phyloP scores from a whole-genome alignment of 768 basidiomycete genomes.

The Boletus barrowsii region DNA sequence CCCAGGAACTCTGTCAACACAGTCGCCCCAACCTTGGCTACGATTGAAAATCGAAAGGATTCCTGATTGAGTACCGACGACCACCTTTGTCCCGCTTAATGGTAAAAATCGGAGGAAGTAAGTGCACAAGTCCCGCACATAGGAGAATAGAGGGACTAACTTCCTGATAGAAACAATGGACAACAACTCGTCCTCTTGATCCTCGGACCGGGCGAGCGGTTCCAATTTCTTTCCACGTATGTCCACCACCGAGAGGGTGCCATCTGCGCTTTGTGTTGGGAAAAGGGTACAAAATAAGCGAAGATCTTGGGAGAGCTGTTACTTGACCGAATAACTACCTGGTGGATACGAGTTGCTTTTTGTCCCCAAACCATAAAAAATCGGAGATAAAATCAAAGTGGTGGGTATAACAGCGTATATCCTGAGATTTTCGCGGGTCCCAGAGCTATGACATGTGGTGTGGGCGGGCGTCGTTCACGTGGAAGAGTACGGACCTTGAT shows the following conservation, averaged over 20 bases:
- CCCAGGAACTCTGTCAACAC: slow-evolving; percentile 89
- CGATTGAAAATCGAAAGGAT: slow-evolving; percentile 89
- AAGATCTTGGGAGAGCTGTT: background rate
- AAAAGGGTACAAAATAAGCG: background rate
- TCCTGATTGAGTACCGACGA: slow-evolving; percentile 88
- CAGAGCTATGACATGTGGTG: slow-evolving; percentile 58
- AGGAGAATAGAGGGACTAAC: slow-evolving; percentile 36
- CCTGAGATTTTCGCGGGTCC: slow-evolving; percentile 74
- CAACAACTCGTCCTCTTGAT: slow-evolving; percentile 93
- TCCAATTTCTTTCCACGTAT: slow-evolving; percentile 77
- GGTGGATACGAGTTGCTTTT: slow-evolving; percentile 81
- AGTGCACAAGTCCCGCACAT: background rate
- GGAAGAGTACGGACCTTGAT: slow-evolving; percentile 62
- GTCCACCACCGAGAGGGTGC: slow-evolving; percentile 89
- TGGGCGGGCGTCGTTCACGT: background rate
- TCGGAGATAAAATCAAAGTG: slow-evolving; percentile 96
- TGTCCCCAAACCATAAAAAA: slow-evolving; percentile 82
- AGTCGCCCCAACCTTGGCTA: slow-evolving; percentile 85
- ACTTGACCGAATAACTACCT: slow-evolving; percentile 49
- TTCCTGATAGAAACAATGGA: slow-evolving; percentile 83
- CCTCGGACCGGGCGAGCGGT: slow-evolving; percentile 84
- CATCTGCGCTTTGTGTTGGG: slow-evolving; percentile 68
- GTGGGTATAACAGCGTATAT: slow-evolving; percentile 68
- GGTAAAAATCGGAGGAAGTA: background rate
- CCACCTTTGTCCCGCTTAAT: slow-evolving; percentile 67